Conservation (phyloP, 106 monocot species). For the Posidonia australis region DNA sequence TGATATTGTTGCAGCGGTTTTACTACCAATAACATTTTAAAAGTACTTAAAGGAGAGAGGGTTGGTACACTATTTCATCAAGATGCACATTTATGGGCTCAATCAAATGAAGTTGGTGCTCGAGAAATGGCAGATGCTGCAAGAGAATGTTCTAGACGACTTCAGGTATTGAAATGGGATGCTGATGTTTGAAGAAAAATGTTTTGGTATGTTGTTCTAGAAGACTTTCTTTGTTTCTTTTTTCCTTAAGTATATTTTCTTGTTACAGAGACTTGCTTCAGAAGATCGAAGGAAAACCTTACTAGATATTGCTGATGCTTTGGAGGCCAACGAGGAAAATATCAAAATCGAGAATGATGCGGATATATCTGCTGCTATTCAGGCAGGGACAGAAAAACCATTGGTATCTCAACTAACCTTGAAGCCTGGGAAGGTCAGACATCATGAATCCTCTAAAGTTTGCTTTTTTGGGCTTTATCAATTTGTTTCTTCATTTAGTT, state of each 20-base stretch:
- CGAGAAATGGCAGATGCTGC: slow-evolving; percentile 93
- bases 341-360: slow-evolving; percentile 78
- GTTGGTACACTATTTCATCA: slow-evolving; percentile 89
- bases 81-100: slow-evolving; percentile 53
- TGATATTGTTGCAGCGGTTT: slow-evolving; percentile 51
- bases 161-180: slow-evolving; percentile 44
- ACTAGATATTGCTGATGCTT: slow-evolving; percentile 76
- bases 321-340: slow-evolving; percentile 60
- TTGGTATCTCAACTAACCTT: slow-evolving; percentile 74
- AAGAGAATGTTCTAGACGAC: slow-evolving; percentile 83
- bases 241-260: neutral
- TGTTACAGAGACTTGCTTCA: slow-evolving; percentile 49
- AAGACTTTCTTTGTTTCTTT: neutral
- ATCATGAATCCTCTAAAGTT: neutral
- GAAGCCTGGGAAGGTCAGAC: slow-evolving; percentile 71
- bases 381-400: slow-evolving; percentile 68
- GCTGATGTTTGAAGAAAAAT: neutral
- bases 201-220: too few species aligned
- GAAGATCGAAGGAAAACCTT: slow-evolving; percentile 74
- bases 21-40: slow-evolving; percentile 57
- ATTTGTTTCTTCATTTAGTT: slow-evolving; percentile 1
- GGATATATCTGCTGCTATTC: slow-evolving; percentile 63
- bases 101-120: slow-evolving; percentile 43
- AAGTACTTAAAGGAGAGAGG: slow-evolving; percentile 75
- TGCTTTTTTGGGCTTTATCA: neutral